Conservation (phyloP, 192 early-diverging fungal genomes). For the Piromyces finnis region DNA sequence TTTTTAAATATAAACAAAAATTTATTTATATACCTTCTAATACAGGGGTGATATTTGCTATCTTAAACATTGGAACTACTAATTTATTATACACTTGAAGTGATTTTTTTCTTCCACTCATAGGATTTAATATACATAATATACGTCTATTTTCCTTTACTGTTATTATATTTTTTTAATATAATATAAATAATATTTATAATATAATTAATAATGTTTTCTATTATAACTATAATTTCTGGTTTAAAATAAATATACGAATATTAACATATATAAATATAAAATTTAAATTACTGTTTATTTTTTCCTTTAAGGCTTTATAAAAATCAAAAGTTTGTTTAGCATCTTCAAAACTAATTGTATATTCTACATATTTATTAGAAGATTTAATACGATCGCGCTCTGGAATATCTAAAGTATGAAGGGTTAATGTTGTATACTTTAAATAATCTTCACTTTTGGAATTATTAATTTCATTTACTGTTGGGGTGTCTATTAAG, state of each 20-base stretch:
- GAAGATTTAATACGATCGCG: neutral
- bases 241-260: too few relatives aligned
- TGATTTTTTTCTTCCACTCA: neutral
- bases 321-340: neutral
- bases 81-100: neutral
- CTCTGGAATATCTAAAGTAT: neutral
- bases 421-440: neutral
- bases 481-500: neutral
- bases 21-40: neutral
- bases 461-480: neutral
- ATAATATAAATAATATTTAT: too few relatives aligned
- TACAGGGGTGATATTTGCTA: neutral
- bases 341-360: neutral
- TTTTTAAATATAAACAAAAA: too few relatives aligned
- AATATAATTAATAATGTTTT: too few relatives aligned
- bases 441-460: neutral
- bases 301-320: neutral
- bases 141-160: neutral
- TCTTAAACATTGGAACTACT: neutral
- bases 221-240: too few relatives aligned
- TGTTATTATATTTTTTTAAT: neutral
- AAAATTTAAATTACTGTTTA: neutral
- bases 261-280: too few relatives aligned
- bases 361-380: neutral
- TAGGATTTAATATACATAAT: neutral